Evolutionary conservation across 352 stramenopile genomes (phyloP).

Genomic region (Phytophthora lateralis): DNA sequence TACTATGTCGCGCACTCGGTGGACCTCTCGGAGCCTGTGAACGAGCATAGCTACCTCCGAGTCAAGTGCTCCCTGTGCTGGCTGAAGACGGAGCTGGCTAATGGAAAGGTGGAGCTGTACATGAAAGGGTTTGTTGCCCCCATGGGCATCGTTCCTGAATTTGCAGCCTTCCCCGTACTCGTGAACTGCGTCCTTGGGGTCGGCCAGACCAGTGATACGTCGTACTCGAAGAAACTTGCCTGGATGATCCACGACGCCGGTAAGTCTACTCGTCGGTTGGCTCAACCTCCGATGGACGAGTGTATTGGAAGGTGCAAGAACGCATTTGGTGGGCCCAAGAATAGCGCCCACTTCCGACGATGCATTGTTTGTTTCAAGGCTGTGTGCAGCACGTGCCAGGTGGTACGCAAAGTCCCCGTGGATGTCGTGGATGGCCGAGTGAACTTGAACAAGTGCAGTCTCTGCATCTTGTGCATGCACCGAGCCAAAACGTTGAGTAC

Average conservation of each 20-base stretch:
- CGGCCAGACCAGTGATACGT: conserved; percentile 38
- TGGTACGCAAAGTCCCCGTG: conserved; percentile 36
- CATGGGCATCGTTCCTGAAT: conserved; percentile 32
- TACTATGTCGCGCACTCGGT: conserved; percentile 62
- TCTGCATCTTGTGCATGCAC: conserved; percentile 46
- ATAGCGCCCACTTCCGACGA: conserved; percentile 23
- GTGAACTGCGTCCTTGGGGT: conserved; percentile 46
- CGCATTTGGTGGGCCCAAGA: conserved; percentile 28
- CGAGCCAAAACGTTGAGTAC: conserved; percentile 28
- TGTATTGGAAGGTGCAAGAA: conserved; percentile 40
- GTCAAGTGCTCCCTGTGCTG: conserved; percentile 51
- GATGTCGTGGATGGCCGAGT: conserved; percentile 31
- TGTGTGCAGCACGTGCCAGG: conserved; percentile 40
- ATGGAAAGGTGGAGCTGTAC: conserved; percentile 47
- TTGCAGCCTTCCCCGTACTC: conserved; percentile 36
- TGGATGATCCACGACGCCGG: conserved; percentile 54
- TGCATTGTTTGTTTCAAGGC: conserved; percentile 39
- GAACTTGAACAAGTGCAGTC: conserved; percentile 36
- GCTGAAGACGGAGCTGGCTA: conserved; percentile 41
- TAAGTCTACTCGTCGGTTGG: neutral
- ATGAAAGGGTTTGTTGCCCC: conserved; percentile 45
- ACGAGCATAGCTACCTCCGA: conserved; percentile 31
- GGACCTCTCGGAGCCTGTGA: conserved; percentile 43
- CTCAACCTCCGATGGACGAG: conserved; percentile 18
- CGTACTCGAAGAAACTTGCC: conserved; percentile 46